Base-by-base conservation (phyloP, 495 filamentous ascomycete genomes). In the Choiromyces venosus region DNA sequence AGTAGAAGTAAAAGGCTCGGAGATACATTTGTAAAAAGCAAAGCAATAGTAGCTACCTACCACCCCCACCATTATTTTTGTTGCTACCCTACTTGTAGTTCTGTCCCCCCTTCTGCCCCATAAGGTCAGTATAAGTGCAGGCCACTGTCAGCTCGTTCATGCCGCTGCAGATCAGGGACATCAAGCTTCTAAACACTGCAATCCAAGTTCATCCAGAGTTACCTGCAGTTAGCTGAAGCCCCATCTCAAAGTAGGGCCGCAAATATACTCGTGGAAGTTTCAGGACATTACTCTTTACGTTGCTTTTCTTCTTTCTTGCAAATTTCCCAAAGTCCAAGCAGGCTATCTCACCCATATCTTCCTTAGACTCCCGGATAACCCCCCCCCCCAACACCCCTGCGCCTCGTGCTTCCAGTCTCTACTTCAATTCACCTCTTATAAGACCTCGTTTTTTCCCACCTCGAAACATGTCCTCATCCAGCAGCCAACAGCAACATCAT, bases 401-500 rank as follows among this genome's bases (percentile, higher is more conserved):
- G 8, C 40, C 12, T 10, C 4, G 18, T 16, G 10, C 52, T 6
- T 14, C 52, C 12, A 61, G 25, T 14, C 25, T 29, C 29, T 4
- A 33, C 10, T 61, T 33, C 52, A 61, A 33, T 61, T 61, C 25
- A 33, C 25, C 25, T 6, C 52, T 33, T 61, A 61, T 61, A 61
- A 61, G 52, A 61, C 25, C 52, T 16, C 2, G 0, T 25, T 16
- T 25, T 16, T 33, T 29, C 1, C 52, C 52, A 4, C 52, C 52
- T 61, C 52, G 52, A 61, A 40, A n/a, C 37, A 78, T 73, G 67
- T 25, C 36, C 9, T 46, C 75, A 78, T 71, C 70, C 71, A 56
- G 37, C 75, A 74, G 70, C 66, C 74, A 69, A 68, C 52, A 21
- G 40, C 61, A 64, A 25, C 74, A 72, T 21, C 67, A 74, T 56